Conservation (phyloP, 1,284 basidiomycete species). For the Pseudozyma tsukubaensis region DNA sequence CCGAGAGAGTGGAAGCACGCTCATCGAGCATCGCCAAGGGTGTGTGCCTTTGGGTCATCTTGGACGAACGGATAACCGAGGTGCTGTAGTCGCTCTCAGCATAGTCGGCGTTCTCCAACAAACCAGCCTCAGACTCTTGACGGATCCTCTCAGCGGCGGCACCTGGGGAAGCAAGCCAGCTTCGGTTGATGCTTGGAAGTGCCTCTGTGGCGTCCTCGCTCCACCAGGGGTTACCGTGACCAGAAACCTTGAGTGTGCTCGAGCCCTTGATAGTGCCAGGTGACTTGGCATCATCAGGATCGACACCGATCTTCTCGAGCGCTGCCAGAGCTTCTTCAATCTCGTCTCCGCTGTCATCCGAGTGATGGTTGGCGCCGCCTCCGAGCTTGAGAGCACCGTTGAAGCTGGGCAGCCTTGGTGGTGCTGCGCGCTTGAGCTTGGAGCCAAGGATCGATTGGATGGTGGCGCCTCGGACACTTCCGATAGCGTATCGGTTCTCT, state of each 20-base stretch:
- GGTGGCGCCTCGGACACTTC: slow-evolving; percentile 72
- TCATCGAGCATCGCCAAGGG: slow-evolving; percentile 49
- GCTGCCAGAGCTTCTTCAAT: slow-evolving; percentile 62
- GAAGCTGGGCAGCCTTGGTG: slow-evolving; percentile 85
- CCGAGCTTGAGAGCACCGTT: slow-evolving; percentile 77
- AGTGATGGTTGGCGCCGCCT: slow-evolving; percentile 62
- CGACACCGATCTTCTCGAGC: slow-evolving; percentile 57
- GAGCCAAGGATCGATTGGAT: slow-evolving; percentile 56
- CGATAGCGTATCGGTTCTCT: slow-evolving; percentile 74
- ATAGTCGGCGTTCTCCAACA: slow-evolving; percentile 43
- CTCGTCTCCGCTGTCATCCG: slow-evolving; percentile 58
- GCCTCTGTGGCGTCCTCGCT: slow-evolving; percentile 47
- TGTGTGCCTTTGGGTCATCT: slow-evolving; percentile 45
- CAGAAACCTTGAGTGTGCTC: slow-evolving; percentile 61
- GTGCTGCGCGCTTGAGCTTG: slow-evolving; percentile 66
- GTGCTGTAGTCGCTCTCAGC: slow-evolving; percentile 61
- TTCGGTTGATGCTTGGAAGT: slow-evolving; percentile 55
- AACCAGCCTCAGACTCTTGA: slow-evolving; percentile 43
- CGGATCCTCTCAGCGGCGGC: slow-evolving; percentile 37
- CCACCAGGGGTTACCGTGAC: slow-evolving; percentile 66
- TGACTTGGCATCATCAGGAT: slow-evolving; percentile 31
- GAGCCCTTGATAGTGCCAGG: slow-evolving; percentile 40
- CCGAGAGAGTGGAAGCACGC: slow-evolving; percentile 41
- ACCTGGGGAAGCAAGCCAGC: slow-evolving; percentile 52
- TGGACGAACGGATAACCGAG: slow-evolving; percentile 59